Evolutionary conservation across 345 rosid genomes (phyloP).

Genomic region (Brassica nigra): DNA sequence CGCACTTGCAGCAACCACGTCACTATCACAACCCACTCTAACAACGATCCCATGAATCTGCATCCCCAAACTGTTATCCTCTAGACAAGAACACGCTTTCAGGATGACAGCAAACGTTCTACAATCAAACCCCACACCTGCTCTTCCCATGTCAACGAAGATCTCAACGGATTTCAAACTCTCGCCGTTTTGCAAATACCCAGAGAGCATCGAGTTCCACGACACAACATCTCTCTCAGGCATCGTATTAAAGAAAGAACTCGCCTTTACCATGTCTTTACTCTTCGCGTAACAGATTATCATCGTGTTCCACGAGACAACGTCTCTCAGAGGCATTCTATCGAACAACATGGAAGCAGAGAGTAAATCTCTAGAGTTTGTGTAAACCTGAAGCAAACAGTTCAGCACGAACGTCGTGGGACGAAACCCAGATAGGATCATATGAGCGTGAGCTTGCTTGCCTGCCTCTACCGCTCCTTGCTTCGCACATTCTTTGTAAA

Average conservation of each 20-base stretch:
- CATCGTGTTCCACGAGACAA: conserved; percentile 75
- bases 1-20: conserved; percentile 80
- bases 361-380: conserved; percentile 48
- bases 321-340: conserved; percentile 61
- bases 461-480: conserved; percentile 51
- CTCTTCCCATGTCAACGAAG: conserved; percentile 64
- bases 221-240: conserved; percentile 74
- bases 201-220: conserved; percentile 90
- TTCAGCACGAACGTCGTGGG: conserved; percentile 72
- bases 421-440: conserved; percentile 69
- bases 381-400: conserved; percentile 68
- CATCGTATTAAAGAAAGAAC: conserved; percentile 52
- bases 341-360: conserved; percentile 68
- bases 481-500: conserved; percentile 69
- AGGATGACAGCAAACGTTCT: conserved; percentile 65
- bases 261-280: conserved; percentile 59
- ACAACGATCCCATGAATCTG: conserved; percentile 75
- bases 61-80: conserved; percentile 49
- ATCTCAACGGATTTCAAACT: conserved; percentile 45
- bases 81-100: conserved; percentile 62
- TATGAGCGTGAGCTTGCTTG: conserved; percentile 77
- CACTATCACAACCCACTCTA: conserved; percentile 53
- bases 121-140: conserved; percentile 46
- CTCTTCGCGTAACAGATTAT: conserved; percentile 57
- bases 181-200: conserved; percentile 63